These are phyloP conservation scores for Gossypium davidsonii DNA, from an alignment of 441 rosid genomes.

Conservation along the genomic window DNA sequence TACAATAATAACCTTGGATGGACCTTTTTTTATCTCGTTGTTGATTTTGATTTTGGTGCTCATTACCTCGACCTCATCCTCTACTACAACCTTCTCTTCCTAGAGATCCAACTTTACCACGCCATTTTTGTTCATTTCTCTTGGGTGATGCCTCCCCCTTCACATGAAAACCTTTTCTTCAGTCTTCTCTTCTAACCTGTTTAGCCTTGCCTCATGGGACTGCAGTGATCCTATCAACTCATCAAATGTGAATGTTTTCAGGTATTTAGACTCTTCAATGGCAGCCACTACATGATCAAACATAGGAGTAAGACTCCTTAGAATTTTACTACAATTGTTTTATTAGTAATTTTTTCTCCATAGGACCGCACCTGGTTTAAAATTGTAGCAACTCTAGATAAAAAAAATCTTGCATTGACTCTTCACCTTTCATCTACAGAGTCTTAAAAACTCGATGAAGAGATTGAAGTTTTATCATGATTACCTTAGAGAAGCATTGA, in stretches of 20 bases:
- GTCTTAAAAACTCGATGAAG: neutral
- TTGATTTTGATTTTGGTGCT: neutral
- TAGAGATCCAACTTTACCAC: neutral
- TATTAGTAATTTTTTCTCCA: too few relatives aligned
- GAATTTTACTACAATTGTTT: too few relatives aligned
- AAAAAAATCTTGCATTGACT: too few relatives aligned
- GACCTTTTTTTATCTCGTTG: neutral
- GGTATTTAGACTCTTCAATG: neutral
- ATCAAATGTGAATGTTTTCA: neutral
- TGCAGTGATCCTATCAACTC: neutral
- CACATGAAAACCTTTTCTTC: neutral
- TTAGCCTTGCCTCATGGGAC: too few relatives aligned
- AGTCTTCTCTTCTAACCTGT: neutral
- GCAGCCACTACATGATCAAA: too few relatives aligned
- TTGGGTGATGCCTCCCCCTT: neutral
- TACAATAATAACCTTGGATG: neutral
- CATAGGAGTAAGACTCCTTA: too few relatives aligned
- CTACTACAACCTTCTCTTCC: neutral
- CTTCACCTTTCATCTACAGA: too few relatives aligned
- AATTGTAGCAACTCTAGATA: too few relatives aligned
- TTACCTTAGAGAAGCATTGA: too few relatives aligned
- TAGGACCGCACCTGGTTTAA: accelerated
- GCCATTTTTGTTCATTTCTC: neutral
- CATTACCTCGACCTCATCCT: neutral
- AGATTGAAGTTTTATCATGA: neutral